Evolutionary conservation across 169 alveolate genomes (phyloP), one percentile per base, ranked within the genome.

Genomic region (Plasmodium vinckei): DNA sequence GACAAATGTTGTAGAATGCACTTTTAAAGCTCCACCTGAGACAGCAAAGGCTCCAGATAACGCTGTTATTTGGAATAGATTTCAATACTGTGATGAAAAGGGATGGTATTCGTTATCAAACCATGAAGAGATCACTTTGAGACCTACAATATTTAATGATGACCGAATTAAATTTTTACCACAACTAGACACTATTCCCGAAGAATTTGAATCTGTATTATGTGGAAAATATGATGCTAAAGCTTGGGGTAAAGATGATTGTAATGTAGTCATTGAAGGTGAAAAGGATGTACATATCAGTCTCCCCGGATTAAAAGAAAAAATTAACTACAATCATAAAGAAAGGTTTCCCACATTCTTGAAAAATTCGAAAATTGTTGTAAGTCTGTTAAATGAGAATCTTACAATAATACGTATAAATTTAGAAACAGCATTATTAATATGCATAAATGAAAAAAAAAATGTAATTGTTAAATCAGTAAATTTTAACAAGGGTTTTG

Each of bases 61-160:
- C 9, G 90, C 90, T 25, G 61, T 82, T 61, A 82, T 82, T 21
- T 82, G 90, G 90, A 82, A 82, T n/a, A 23, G 59, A 33, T 82
- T 82, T 68, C 90, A 82, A 82, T 82, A 60, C 39, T 54, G 84
- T 67, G 90, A 82, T 27, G 90, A 68, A 46, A 68, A 65, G 90
- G 95, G 95, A n/a, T 93, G 95, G 95, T 87, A 75, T 82, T 91
- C 94, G 17, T 54, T 93, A 49, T 56, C 94, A 19, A 88, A 93
- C 25, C 88, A 89, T 33, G 95, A 90, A 21, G 92, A 88, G 27
- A 44, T 93, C 68, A 27, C 54, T 19, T 51, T 93, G 70, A 87
- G 91, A 68, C 94, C 94, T 64, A 93, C 95, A 47, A 56, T 67
- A 27, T 93, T 88, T 53, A 57, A 72, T 51, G 95, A 93, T 61